Evolutionary conservation across 805 yeast genomes (phyloP), one percentile per base, ranked within the genome.

Genomic region (Debaryomyces tyrocola): DNA sequence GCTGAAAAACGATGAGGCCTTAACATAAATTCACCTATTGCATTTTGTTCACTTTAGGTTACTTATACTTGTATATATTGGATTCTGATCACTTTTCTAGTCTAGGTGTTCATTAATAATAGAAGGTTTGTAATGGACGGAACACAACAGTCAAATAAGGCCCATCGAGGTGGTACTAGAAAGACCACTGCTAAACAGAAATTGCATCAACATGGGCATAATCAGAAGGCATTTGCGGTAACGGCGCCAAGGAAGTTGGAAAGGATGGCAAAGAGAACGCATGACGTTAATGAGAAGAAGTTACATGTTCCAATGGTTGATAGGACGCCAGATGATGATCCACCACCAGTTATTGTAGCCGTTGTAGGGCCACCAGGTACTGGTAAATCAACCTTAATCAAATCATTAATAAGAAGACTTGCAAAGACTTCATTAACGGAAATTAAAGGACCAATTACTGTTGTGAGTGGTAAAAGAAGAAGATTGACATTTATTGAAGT

Each of bases 291-390:
- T 51, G 98, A 94, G 65, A 84, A 79, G 60, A 87, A 84, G 60
- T 78, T 87, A 61, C 98, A 94, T 74, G 97, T 91, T 17, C 98
- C 99, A 12, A 91, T 94, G 97, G 86, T 94, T 42, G 96, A 94
- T 64, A 77, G 98, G 56, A 90, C 97, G 0, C 97, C 98, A 0
- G 98, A 92, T 47, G 97, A 92, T 60, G 95, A 89, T 56, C 97
- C 98, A 4, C 97, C 97, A 17, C 99, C 99, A 36, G 85, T 94
- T 18, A 84, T 94, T 46, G 90, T 94, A 20, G 97, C 97, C 0
- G 96, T 94, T 6, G 97, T 94, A 10, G 99, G 99, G 0, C 99
- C 99, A 10, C 96, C 96, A 8, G 99, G 99, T 12, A 94, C 98
- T 0, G 99, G 99, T 53, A 94, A 94, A 63, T 83, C 97, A 12